A percentile compares a stretch with the other conserved stretches of the same genome.
phyloP scores from a whole-genome alignment of 345 rosid species.

The Cardiospermum halicacabum region DNA sequence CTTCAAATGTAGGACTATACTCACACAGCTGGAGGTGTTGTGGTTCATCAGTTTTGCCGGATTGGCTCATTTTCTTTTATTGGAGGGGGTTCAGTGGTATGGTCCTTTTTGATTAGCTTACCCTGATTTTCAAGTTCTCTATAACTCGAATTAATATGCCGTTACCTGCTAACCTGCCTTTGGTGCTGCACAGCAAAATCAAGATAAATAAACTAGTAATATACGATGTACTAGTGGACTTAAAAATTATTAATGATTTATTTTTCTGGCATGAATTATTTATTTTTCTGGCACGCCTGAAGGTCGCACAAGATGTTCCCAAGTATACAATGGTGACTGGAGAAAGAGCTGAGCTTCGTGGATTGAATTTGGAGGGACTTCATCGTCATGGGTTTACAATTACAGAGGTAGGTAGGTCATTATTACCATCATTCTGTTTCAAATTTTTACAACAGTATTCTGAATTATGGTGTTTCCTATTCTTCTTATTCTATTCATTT shows the following conservation, averaged over 20 bases:
- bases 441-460: not conserved
- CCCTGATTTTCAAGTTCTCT: not conserved
- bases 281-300: slow-evolving; percentile 8
- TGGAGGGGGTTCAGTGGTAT: slow-evolving; percentile 95
- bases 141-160: not conserved
- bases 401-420: slow-evolving; percentile 70
- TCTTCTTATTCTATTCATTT: too few relatives aligned
- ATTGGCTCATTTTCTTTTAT: slow-evolving; percentile 76
- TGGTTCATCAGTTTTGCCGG: slow-evolving; percentile 86
- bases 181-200: not conserved
- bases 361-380: slow-evolving; percentile 88
- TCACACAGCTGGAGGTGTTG: slow-evolving; percentile 81
- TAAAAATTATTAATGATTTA: too few relatives aligned
- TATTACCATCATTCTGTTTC: slow-evolving; percentile 6
- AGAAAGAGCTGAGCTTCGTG: slow-evolving; percentile 86
- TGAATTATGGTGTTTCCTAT: not conserved
- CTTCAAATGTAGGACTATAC: slow-evolving; percentile 53
- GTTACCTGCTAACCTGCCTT: not conserved
- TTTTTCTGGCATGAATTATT: not conserved
- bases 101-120: slow-evolving; percentile 18
- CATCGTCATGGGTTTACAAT: slow-evolving; percentile 63
- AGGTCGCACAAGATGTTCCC: slow-evolving; percentile 96
- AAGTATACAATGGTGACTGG: slow-evolving; percentile 86
- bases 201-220: not conserved
- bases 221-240: too few relatives aligned